phyloP scores from a whole-genome alignment of 805 yeast species.

The Lipomyces starkeyi region DNA sequence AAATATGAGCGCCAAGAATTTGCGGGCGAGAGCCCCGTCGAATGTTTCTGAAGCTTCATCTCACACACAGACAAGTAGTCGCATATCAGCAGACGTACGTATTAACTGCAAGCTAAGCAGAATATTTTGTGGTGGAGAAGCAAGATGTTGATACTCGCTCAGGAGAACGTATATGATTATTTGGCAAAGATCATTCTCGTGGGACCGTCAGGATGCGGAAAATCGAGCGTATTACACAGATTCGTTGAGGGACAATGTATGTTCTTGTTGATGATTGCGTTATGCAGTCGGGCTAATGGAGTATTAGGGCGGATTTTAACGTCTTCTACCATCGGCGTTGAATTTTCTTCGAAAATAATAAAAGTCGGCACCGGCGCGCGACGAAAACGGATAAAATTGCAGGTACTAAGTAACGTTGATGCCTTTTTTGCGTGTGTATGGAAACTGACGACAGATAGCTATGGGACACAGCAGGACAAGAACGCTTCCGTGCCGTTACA shows the following conservation, averaged over 20 bases:
- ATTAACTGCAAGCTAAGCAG: neutral
- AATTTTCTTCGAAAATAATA: conserved; percentile 48
- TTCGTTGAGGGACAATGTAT: conserved; percentile 48
- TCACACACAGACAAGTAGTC: conserved; percentile 18
- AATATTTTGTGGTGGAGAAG: neutral
- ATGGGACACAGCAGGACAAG: conserved; percentile 99
- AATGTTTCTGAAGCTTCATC: conserved; percentile 21
- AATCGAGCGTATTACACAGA: conserved; percentile 54
- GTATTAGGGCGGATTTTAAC: conserved; percentile 44
- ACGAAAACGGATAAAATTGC: conserved; percentile 41
- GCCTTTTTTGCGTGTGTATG: conserved; percentile 50
- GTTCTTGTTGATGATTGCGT: conserved; percentile 17
- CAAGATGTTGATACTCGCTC: neutral
- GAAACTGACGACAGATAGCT: conserved; percentile 58
- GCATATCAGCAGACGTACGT: conserved; percentile 24
- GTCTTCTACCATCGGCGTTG: conserved; percentile 51
- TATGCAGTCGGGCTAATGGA: neutral
- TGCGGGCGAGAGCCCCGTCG: conserved; percentile 20
- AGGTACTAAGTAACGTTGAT: conserved; percentile 23
- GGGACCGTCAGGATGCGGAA: conserved; percentile 57
- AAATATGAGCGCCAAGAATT: neutral
- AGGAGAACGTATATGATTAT: conserved; percentile 45
- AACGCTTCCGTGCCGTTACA: conserved; percentile 91
- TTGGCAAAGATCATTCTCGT: conserved; percentile 50
- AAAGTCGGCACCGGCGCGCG: conserved; percentile 44